phyloP scores from a whole-genome alignment of 2,329 filamentous ascomycete genomes.

The Ceratocystis destructans region DNA sequence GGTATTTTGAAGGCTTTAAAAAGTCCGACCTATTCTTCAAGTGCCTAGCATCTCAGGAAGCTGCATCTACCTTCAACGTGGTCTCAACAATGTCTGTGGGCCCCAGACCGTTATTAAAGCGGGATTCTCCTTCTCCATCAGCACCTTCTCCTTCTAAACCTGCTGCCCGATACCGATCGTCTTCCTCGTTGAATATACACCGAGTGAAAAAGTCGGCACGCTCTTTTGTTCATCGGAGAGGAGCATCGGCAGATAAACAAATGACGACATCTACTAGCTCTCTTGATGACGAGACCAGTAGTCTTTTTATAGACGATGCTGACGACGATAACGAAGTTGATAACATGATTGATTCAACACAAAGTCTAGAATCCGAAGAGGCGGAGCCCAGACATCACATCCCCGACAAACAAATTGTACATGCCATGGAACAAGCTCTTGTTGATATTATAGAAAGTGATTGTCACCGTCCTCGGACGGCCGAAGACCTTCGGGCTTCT shows the following conservation, averaged over 20 bases:
- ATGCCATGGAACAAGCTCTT: conserved; percentile 83
- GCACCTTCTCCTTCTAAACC: conserved; percentile 4
- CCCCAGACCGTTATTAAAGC: background rate
- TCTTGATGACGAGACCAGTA: conserved; percentile 45
- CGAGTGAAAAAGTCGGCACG: conserved; percentile 30
- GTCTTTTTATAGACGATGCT: conserved; percentile 65
- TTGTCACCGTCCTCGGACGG: conserved; percentile 39
- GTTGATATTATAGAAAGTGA: conserved; percentile 83
- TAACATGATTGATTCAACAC: conserved; percentile 53
- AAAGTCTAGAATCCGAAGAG: conserved; percentile 69
- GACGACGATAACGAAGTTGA: conserved; percentile 63
- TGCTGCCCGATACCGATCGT: conserved; percentile 18
- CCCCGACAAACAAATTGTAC: conserved; percentile 67
- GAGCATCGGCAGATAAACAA: conserved; percentile 10
- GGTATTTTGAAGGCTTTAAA: conserved; percentile 74
- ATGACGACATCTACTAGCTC: conserved; percentile 15
- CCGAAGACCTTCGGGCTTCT: conserved; percentile 51
- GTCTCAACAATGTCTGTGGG: background rate
- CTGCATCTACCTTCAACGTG: conserved; percentile 29
- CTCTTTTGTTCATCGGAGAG: conserved; percentile 29
- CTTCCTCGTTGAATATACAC: conserved; percentile 28
- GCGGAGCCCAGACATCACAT: conserved; percentile 33
- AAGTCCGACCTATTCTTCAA: conserved; percentile 93
- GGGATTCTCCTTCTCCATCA: conserved; percentile 5
- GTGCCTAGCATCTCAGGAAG: conserved; percentile 78